Evolutionary conservation across 2,329 filamentous ascomycete species (phyloP).

Genomic region (Fusarium fracticaudum): DNA sequence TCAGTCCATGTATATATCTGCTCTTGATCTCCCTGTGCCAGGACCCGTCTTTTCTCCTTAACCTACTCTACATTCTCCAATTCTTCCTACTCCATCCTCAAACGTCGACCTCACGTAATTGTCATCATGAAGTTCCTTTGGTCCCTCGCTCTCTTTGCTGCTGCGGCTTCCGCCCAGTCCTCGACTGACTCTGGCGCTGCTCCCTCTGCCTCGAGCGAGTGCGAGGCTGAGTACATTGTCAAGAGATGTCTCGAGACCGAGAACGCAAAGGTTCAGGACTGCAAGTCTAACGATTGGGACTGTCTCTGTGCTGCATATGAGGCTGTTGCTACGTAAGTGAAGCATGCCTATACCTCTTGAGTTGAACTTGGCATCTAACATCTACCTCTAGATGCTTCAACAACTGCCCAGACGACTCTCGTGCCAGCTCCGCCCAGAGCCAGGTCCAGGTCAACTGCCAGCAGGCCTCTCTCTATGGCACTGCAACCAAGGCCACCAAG

Average conservation of each 20-base stretch:
- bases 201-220: slow-evolving; percentile 46
- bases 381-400: slow-evolving; percentile 58
- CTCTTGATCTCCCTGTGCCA: slow-evolving; percentile 2
- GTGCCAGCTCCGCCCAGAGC: slow-evolving; percentile 47
- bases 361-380: slow-evolving; percentile 1
- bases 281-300: slow-evolving; percentile 54
- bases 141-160: slow-evolving; percentile 52
- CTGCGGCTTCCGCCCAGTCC: slow-evolving; percentile 48
- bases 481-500: slow-evolving; percentile 42
- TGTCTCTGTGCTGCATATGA: slow-evolving; percentile 59
- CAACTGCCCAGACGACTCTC: slow-evolving; percentile 63
- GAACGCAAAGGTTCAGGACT: slow-evolving; percentile 51
- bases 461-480: slow-evolving; percentile 56
- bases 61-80: not conserved
- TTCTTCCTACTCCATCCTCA: not conserved
- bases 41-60: not conserved
- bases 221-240: slow-evolving; percentile 59
- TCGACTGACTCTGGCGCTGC: slow-evolving; percentile 41
- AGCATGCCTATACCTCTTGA: not conserved
- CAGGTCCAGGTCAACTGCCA: slow-evolving; percentile 57
- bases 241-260: slow-evolving; percentile 55
- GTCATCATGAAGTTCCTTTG: slow-evolving; percentile 58
- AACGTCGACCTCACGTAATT: slow-evolving; percentile 8
- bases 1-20: slow-evolving; percentile 2
- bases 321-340: slow-evolving; percentile 57